Conservation (phyloP, 139 green algal genomes). For the Choricystis sp. region DNA sequence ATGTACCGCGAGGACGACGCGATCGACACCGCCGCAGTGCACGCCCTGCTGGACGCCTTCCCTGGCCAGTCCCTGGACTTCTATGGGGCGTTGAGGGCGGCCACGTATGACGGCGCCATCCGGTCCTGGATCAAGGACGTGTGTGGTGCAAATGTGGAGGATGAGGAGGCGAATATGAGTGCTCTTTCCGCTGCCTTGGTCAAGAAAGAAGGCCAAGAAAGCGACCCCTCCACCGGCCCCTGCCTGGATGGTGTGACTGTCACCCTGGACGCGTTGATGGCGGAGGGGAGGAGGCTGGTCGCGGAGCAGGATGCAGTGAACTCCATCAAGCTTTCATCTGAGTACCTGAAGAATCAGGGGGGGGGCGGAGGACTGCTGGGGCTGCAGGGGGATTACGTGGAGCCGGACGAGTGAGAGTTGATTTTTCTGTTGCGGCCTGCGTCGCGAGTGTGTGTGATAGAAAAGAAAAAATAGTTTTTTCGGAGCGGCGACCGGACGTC, state of each 20-base stretch:
- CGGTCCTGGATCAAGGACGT: conserved; percentile 17
- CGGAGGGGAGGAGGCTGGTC: conserved; percentile 66
- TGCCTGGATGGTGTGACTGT: conserved; percentile 77
- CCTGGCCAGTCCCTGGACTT: conserved; percentile 99
- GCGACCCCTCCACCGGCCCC: no score
- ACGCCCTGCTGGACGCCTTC: conserved; percentile 90
- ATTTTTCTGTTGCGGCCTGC: no score
- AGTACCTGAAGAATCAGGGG: conserved; percentile 37
- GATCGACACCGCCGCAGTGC: conserved; percentile 34
- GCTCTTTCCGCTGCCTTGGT: conserved; percentile 50
- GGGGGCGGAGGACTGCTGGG: neutral
- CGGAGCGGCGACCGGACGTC: no score
- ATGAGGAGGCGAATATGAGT: neutral
- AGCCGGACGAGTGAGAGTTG: no score
- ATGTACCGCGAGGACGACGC: conserved; percentile 80
- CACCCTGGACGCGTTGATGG: conserved; percentile 62
- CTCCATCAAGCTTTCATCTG: conserved; percentile 72
- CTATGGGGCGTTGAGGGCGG: conserved; percentile 87
- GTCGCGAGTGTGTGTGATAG: no score
- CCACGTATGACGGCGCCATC: conserved; percentile 87
- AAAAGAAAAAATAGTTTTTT: no score
- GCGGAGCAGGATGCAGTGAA: conserved; percentile 85
- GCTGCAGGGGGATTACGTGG: neutral
- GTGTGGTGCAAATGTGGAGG: conserved; percentile 1
- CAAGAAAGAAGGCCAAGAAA: conserved; percentile 70